phyloP scores from a whole-genome alignment of 176 grass and related monocot species.

The Metroxylon sagu region DNA sequence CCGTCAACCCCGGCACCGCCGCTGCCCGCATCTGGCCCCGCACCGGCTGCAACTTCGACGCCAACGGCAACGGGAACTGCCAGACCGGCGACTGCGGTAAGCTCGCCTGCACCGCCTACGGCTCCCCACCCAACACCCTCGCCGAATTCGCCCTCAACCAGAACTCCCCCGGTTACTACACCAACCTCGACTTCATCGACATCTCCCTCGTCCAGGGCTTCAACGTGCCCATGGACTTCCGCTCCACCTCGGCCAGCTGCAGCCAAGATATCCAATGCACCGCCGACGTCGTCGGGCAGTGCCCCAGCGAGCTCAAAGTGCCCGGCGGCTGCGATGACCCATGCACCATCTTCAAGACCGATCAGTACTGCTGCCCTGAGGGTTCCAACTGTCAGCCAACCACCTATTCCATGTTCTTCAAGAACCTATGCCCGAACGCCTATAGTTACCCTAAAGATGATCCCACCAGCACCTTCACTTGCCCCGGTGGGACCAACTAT shows the following conservation, averaged over 20 bases:
- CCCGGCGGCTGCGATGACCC: conserved; percentile 37
- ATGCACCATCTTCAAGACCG: conserved; percentile 29
- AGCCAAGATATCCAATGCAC: conserved; percentile 4
- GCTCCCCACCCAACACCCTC: conserved; percentile 23
- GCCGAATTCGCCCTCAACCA: conserved; percentile 42
- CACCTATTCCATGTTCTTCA: conserved; percentile 35
- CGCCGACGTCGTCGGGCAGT: conserved; percentile 26
- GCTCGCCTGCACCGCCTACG: conserved; percentile 22
- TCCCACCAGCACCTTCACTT: conserved; percentile 20
- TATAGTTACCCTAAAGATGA: conserved; percentile 41
- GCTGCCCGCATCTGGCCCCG: no score
- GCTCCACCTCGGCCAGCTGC: conserved; percentile 16
- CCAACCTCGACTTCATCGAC: conserved; percentile 29
- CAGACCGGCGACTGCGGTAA: conserved; percentile 36
- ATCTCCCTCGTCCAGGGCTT: conserved; percentile 51
- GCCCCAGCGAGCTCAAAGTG: conserved; percentile 15
- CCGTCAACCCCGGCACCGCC: no score
- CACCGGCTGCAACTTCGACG: no score
- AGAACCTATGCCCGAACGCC: conserved; percentile 29
- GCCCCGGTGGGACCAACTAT: conserved; percentile 35
- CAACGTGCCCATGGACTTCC: conserved; percentile 54
- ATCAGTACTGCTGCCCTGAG: conserved; percentile 23
- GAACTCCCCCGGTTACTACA: not conserved
- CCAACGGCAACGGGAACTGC: no score
- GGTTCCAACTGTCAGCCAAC: conserved; percentile 21